These are phyloP conservation scores for Panicum miliaceum DNA, from an alignment of 176 grass and related monocot genomes.

Conservation along the genomic window DNA sequence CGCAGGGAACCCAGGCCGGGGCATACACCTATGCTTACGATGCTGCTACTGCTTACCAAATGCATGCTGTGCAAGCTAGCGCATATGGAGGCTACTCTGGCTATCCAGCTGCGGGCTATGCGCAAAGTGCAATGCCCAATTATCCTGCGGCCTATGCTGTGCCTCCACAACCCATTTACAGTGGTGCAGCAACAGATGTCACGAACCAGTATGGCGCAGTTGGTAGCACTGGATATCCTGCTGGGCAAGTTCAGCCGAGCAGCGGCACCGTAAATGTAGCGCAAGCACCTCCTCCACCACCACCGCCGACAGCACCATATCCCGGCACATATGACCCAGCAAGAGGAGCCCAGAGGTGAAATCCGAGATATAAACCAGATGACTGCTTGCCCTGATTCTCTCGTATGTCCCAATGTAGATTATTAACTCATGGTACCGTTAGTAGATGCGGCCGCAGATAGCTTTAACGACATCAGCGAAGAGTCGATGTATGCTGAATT, in stretches of 20 bases:
- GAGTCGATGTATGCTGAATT: slow-evolving; percentile 12
- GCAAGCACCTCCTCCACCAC: slow-evolving; percentile 20
- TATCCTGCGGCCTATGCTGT: slow-evolving; percentile 51
- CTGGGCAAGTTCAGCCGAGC: slow-evolving; percentile 37
- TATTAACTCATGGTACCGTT: slow-evolving; percentile 25
- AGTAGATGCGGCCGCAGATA: slow-evolving; percentile 27
- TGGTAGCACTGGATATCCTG: slow-evolving; percentile 48
- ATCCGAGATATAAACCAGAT: slow-evolving; percentile 19
- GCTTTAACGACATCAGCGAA: background rate
- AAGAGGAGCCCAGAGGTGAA: slow-evolving; percentile 48
- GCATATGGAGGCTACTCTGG: slow-evolving; percentile 50
- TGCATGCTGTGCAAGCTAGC: slow-evolving; percentile 35
- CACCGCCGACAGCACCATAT: background rate
- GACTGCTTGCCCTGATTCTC: slow-evolving; percentile 22
- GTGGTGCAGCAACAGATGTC: slow-evolving; percentile 26
- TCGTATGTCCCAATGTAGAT: slow-evolving; percentile 30
- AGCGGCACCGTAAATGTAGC: slow-evolving; percentile 25
- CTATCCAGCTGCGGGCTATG: slow-evolving; percentile 56
- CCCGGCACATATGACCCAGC: slow-evolving; percentile 27
- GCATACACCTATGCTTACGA: slow-evolving; percentile 46
- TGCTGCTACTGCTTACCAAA: slow-evolving; percentile 44
- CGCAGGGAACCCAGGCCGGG: slow-evolving; percentile 43
- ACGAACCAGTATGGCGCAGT: slow-evolving; percentile 17
- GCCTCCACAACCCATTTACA: slow-evolving; percentile 41
- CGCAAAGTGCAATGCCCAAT: slow-evolving; percentile 33